These are phyloP conservation scores for Tulasnella sp. DNA, from an alignment of 768 basidiomycete genomes.

Conservation along the genomic window DNA sequence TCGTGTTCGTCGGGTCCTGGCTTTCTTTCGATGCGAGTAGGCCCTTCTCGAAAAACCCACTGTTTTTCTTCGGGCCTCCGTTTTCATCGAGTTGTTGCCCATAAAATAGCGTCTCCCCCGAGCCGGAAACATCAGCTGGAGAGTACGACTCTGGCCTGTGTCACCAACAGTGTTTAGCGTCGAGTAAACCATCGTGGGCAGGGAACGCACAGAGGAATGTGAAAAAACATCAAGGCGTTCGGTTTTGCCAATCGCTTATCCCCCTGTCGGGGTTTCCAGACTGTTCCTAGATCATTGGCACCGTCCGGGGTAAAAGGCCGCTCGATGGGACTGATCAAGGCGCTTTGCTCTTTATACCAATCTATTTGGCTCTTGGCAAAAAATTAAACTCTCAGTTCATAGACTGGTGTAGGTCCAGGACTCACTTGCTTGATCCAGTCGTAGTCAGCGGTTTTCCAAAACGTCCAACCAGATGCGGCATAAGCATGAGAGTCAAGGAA, in stretches of 20 bases:
- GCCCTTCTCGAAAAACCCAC: conserved; percentile 81
- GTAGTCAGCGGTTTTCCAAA: conserved; percentile 64
- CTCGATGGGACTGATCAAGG: conserved; percentile 64
- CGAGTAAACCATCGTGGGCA: neutral
- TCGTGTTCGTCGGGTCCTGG: conserved; percentile 50
- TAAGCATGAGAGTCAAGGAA: conserved; percentile 87
- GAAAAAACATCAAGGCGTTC: conserved; percentile 96
- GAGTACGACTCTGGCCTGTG: conserved; percentile 69
- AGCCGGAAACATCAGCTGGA: conserved; percentile 56
- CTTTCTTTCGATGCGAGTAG: conserved; percentile 69
- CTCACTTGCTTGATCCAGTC: conserved; percentile 76
- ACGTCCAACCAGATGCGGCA: conserved; percentile 52
- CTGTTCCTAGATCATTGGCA: conserved; percentile 58
- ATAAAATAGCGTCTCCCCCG: conserved; percentile 58
- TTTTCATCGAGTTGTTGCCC: conserved; percentile 59
- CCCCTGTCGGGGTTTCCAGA: conserved; percentile 47
- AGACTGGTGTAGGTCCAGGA: neutral
- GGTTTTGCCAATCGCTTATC: conserved; percentile 79
- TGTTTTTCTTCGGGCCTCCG: conserved; percentile 65
- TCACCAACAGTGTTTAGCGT: neutral
- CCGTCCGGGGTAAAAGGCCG: conserved; percentile 81
- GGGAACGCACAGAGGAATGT: conserved; percentile 77
- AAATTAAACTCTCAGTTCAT: neutral
- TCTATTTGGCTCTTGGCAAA: conserved; percentile 66
- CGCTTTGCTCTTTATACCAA: conserved; percentile 84